These are phyloP conservation scores for Trematosphaeria pertusa DNA, from an alignment of 2,329 filamentous ascomycete species.

Conservation along the genomic window DNA sequence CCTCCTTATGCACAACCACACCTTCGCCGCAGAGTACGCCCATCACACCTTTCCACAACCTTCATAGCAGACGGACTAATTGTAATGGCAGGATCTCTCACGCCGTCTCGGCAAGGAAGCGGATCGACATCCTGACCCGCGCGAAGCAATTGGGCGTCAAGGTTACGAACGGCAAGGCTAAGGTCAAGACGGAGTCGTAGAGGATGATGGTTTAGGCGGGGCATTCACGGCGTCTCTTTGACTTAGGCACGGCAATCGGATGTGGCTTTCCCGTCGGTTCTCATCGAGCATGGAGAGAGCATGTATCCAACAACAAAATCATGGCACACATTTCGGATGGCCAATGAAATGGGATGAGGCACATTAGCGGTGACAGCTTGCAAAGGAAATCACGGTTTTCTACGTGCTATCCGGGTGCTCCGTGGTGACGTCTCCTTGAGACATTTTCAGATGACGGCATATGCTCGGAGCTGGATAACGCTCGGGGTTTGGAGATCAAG, in stretches of 20 bases:
- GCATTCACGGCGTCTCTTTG: slow-evolving; percentile 49
- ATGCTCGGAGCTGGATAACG: too few relatives aligned
- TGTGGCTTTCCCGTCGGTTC: slow-evolving; percentile 39
- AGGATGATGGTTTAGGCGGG: slow-evolving; percentile 36
- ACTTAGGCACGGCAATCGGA: slow-evolving; percentile 47
- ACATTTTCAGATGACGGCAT: too few relatives aligned
- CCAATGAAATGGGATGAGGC: slow-evolving; percentile 19
- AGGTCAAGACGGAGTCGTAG: slow-evolving; percentile 91
- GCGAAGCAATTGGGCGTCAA: slow-evolving; percentile 99
- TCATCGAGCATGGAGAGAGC: slow-evolving; percentile 29
- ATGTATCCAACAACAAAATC: slow-evolving; percentile 40
- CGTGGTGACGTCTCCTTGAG: too few relatives aligned
- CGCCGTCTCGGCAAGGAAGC: slow-evolving; percentile 97
- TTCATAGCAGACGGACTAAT: slow-evolving; percentile 13
- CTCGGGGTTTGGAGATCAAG: too few relatives aligned
- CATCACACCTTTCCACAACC: not conserved
- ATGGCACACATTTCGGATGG: slow-evolving; percentile 26
- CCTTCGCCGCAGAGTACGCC: slow-evolving; percentile 95
- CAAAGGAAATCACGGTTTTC: too few relatives aligned
- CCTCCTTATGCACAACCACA: slow-evolving; percentile 99
- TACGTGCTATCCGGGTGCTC: too few relatives aligned
- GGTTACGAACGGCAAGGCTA: slow-evolving; percentile 99
- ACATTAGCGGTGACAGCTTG: too few relatives aligned
- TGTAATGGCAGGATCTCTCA: slow-evolving; percentile 79
- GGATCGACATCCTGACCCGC: slow-evolving; percentile 95